These are phyloP conservation scores for Rhizoclosmatium globosum DNA, from an alignment of 192 early-diverging fungal species.

Conservation along the genomic window DNA sequence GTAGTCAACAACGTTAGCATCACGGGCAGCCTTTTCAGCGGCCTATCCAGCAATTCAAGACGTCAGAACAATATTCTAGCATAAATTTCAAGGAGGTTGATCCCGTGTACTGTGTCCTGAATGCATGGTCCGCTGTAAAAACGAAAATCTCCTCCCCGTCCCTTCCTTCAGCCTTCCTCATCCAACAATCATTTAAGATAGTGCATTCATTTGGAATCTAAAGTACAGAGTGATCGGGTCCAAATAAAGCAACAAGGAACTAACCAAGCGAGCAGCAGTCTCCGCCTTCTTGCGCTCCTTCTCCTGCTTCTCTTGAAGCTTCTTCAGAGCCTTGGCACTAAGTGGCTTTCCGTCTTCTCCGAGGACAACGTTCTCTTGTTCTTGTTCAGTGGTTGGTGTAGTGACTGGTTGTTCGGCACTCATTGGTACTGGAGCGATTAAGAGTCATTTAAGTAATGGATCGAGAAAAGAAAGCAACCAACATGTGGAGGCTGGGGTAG, in stretches of 20 bases:
- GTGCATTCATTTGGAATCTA: too few species aligned
- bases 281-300: conserved; percentile 80
- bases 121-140: not conserved
- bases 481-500: not conserved
- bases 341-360: conserved; percentile 89
- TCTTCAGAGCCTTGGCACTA: conserved; percentile 92
- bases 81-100: too few species aligned
- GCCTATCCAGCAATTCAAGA: conserved; percentile 55
- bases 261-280: conserved; percentile 52
- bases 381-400: not conserved
- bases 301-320: conserved; percentile 88
- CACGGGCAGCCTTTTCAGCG: conserved; percentile 71
- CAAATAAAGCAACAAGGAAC: not conserved
- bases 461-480: not conserved
- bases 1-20: conserved; percentile 71
- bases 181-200: too few species aligned
- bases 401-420: not conserved
- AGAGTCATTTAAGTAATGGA: not conserved
- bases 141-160: not conserved
- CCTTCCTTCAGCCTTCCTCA: not conserved
- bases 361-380: conserved; percentile 48
- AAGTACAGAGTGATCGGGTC: not conserved
- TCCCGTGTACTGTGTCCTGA: not conserved
- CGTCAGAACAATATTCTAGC: not conserved
- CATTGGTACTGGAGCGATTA: not conserved